Percentiles rank a stretch among this genome's conserved stretches.
These are phyloP conservation scores for Penicillium herquei DNA, from an alignment of 495 filamentous ascomycete genomes.

Conservation along the genomic window DNA sequence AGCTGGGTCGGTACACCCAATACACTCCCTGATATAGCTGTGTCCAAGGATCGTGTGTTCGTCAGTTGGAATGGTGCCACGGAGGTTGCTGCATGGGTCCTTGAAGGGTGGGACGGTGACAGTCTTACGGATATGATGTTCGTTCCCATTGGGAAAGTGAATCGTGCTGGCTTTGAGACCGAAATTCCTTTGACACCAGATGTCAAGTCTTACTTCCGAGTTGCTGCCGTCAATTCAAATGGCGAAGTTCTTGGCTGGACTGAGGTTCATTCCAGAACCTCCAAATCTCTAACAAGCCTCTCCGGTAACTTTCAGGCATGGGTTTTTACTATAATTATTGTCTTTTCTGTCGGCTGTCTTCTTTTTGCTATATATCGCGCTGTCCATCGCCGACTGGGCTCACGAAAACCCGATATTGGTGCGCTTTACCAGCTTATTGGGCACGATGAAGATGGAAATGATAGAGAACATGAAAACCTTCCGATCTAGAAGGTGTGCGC, in stretches of 20 bases:
- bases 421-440: conserved; percentile 15
- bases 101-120: conserved; percentile 31
- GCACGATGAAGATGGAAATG: conserved; percentile 13
- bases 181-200: conserved; percentile 9
- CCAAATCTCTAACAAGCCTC: not conserved
- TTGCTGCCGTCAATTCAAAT: conserved; percentile 15
- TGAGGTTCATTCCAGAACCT: conserved; percentile 5
- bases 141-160: conserved; percentile 5
- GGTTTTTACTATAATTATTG: conserved; percentile 8
- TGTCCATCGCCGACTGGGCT: conserved; percentile 8
- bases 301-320: not conserved
- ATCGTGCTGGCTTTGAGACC: conserved; percentile 23
- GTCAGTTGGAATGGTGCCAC: conserved; percentile 51
- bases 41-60: conserved; percentile 28
- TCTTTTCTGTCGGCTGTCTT: conserved; percentile 16
- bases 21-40: conserved; percentile 25
- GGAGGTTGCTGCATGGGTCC: conserved; percentile 37
- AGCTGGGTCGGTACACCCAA: conserved; percentile 36
- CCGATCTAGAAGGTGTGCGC: conserved; percentile 17
- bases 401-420: not conserved
- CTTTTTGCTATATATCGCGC: conserved; percentile 13
- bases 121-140: conserved; percentile 19
- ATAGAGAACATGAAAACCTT: conserved; percentile 9
- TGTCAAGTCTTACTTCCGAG: conserved; percentile 16
- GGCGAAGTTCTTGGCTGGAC: conserved; percentile 18